phyloP scores from a whole-genome alignment of 2,329 filamentous ascomycete genomes.

The Cadophora gregata region DNA sequence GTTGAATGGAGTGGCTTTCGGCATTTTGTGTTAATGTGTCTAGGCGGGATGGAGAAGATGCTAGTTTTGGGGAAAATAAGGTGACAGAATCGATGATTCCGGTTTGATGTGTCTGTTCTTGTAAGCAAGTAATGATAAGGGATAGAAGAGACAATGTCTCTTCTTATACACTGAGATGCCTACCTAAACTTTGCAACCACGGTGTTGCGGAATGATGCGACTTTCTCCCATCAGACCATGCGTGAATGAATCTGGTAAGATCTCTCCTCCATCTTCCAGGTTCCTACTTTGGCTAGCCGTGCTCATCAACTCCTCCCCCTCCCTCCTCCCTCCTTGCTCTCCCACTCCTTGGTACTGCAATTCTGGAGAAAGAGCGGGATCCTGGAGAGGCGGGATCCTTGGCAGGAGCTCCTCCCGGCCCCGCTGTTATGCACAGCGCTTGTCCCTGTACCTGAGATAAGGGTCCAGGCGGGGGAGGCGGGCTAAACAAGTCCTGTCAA shows the following conservation, averaged over 20 bases:
- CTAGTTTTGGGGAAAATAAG: background rate
- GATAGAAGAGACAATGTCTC: background rate
- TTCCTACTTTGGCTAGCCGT: background rate
- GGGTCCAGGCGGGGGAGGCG: background rate
- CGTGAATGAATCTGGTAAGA: background rate
- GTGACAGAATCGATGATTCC: background rate
- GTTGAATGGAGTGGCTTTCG: conserved; percentile 48
- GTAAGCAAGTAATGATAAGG: background rate
- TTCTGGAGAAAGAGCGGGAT: background rate
- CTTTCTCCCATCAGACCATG: background rate
- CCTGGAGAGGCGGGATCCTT: background rate
- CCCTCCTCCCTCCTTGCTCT: background rate
- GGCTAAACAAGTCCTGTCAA: background rate
- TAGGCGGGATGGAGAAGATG: background rate
- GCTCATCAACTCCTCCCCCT: background rate
- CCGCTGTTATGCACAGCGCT: background rate
- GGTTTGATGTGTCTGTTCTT: background rate
- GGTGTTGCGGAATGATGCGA: background rate
- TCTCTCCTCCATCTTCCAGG: background rate
- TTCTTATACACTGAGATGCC: background rate
- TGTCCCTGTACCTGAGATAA: no score
- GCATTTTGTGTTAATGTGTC: conserved; percentile 17
- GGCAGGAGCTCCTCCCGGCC: background rate
- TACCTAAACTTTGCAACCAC: background rate
- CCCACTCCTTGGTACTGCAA: conserved; percentile 14